Conservation (phyloP, 1,284 basidiomycete genomes). For the Trametes polyzona region DNA sequence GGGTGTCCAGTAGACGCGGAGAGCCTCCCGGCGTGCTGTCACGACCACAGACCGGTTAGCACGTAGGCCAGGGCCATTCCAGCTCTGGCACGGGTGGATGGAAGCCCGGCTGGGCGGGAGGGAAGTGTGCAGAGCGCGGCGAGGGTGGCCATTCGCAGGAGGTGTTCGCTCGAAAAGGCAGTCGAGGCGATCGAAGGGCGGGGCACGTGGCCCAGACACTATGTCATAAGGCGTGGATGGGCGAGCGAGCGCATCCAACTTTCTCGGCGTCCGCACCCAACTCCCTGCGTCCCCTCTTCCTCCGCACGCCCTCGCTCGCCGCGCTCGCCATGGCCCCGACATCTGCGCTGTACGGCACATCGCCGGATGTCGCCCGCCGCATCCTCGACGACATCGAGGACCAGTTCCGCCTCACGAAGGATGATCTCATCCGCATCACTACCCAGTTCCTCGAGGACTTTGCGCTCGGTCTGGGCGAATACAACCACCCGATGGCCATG, state of each 20-base stretch:
- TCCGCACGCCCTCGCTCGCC: not conserved
- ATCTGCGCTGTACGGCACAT: constrained; percentile 26
- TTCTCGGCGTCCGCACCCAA: constrained; percentile 21
- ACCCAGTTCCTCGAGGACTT: constrained; percentile 81
- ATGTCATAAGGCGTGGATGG: constrained; percentile 27
- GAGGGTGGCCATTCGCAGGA: constrained; percentile 5
- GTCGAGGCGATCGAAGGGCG: constrained; percentile 12
- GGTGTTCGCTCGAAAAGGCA: constrained; percentile 19
- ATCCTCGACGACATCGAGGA: constrained; percentile 57
- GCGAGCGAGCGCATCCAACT: constrained; percentile 18
- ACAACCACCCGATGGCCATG: constrained; percentile 87
- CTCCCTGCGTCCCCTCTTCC: constrained; percentile 3
- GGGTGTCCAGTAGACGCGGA: not conserved
- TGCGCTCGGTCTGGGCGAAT: constrained; percentile 67
- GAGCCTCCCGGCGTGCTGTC: not conserved
- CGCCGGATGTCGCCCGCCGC: constrained; percentile 22
- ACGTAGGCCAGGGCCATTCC: constrained; percentile 3
- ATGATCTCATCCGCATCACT: constrained; percentile 72
- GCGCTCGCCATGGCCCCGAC: constrained; percentile 29
- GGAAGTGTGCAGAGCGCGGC: constrained; percentile 9
- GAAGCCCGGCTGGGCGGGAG: constrained; percentile 2
- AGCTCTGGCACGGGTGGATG: constrained; percentile 3
- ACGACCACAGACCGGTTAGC: not conserved
- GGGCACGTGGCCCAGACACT: constrained; percentile 21
- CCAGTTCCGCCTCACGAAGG: constrained; percentile 70